A percentile compares a stretch with the other conserved stretches of the same genome.
Evolutionary conservation across 2,329 filamentous ascomycete species (phyloP).

Genomic region (Fusarium devonianum): DNA sequence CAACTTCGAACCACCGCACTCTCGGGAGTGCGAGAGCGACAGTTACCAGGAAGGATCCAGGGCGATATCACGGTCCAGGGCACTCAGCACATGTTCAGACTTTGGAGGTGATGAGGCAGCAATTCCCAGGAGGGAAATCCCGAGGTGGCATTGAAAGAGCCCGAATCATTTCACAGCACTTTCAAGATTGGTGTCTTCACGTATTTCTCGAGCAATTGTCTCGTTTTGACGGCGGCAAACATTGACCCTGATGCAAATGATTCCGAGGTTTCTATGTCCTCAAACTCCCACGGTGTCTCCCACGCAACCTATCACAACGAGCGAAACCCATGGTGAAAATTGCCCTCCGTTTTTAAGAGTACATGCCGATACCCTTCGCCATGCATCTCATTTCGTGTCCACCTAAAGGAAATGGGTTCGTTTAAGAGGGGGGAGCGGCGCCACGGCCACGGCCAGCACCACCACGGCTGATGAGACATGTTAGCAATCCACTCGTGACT

Average conservation of each 20-base stretch:
- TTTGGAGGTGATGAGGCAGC: constrained; percentile 8
- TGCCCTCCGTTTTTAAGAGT: constrained; percentile 55
- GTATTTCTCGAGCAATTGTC: constrained; percentile 43
- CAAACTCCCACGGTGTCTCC: constrained; percentile 56
- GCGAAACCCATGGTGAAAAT: constrained; percentile 50
- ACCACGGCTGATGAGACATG: constrained; percentile 69
- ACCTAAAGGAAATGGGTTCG: constrained; percentile 51
- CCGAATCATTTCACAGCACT: constrained; percentile 36
- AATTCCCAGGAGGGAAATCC: constrained; percentile 22
- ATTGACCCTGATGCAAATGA: constrained; percentile 57
- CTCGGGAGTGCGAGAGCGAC: too few species aligned
- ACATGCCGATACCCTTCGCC: constrained; percentile 56
- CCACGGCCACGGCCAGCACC: constrained; percentile 89
- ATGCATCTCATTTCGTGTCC: constrained; percentile 55
- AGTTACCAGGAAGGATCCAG: background rate
- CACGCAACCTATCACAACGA: constrained; percentile 51
- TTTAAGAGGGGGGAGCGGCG: constrained; percentile 73
- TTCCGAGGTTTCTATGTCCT: constrained; percentile 58
- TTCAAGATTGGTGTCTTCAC: constrained; percentile 39
- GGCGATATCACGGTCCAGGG: constrained; percentile 13
- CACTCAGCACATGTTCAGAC: background rate
- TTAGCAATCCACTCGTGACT: constrained; percentile 45
- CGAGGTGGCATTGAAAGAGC: constrained; percentile 19
- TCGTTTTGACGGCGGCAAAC: constrained; percentile 49
- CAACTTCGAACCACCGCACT: too few species aligned